A percentile compares a stretch with the other conserved stretches of the same genome.
phyloP scores from a whole-genome alignment of 495 filamentous ascomycete genomes.

The Podospora pseudoanserina region DNA sequence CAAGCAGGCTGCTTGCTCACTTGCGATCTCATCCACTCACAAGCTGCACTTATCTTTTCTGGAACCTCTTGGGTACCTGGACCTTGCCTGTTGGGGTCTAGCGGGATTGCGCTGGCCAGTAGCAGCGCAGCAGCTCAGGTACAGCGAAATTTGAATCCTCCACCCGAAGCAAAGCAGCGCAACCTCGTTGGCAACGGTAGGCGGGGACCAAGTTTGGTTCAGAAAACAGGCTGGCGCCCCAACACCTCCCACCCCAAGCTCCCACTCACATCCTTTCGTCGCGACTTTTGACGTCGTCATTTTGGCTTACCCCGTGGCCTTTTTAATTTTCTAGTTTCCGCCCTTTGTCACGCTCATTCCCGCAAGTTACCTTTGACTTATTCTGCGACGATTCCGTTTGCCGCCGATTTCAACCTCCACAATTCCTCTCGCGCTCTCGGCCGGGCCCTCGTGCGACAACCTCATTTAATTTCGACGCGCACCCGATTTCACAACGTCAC shows the following conservation, averaged over 20 bases:
- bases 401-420: not conserved
- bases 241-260: constrained; percentile 5
- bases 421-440: constrained; percentile 12
- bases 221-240: constrained; percentile 15
- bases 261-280: not conserved
- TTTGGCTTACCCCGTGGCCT: not conserved
- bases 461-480: constrained; percentile 12
- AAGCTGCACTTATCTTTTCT: constrained; percentile 7
- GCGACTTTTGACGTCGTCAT: constrained; percentile 2
- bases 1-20: not conserved
- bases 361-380: not conserved
- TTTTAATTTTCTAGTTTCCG: constrained; percentile 5
- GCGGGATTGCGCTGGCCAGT: constrained; percentile 11
- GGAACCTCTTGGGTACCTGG: constrained; percentile 10
- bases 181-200: not conserved
- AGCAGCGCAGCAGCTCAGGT: not conserved
- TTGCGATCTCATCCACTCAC: not conserved
- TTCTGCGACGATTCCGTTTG: not conserved
- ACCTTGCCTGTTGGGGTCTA: constrained; percentile 14
- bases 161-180: constrained; percentile 1
- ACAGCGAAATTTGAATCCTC: constrained; percentile 10
- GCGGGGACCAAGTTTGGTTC: constrained; percentile 1
- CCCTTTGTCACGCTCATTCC: constrained; percentile 1
- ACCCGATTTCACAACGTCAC: constrained; percentile 11
- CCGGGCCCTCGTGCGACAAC: constrained; percentile 19